Percentiles rank a stretch among this genome's conserved stretches.
These are phyloP conservation scores for Amphichorda felina DNA, from an alignment of 2,329 filamentous ascomycete genomes.

Conservation along the genomic window DNA sequence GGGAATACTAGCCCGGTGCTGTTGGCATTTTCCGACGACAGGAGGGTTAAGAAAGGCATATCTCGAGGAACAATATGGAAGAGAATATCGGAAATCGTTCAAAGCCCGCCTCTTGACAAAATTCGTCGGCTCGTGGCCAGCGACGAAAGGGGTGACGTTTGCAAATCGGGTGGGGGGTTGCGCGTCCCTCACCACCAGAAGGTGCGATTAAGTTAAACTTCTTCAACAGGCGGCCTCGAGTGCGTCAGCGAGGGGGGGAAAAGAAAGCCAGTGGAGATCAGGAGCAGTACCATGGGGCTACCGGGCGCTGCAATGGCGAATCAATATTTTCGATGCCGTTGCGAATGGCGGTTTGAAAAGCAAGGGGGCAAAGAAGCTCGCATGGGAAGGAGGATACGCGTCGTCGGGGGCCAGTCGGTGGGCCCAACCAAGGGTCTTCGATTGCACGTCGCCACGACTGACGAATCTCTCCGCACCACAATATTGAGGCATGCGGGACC, in stretches of 20 bases:
- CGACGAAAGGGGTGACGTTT: slow-evolving; percentile 2
- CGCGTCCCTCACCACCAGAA: slow-evolving; percentile 1
- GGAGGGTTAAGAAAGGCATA: background rate
- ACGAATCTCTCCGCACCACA: slow-evolving; percentile 1
- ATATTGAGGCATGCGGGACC: background rate
- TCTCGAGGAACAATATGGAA: background rate
- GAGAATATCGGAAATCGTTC: background rate
- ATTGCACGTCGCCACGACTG: background rate
- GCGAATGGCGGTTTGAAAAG: too few relatives aligned
- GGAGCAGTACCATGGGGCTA: too few relatives aligned
- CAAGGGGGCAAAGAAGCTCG: background rate
- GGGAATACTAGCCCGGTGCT: background rate
- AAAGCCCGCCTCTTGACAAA: too few relatives aligned
- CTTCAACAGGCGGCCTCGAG: background rate
- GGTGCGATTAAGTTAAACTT: slow-evolving; percentile 3
- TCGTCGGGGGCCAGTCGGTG: background rate
- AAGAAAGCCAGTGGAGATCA: too few relatives aligned
- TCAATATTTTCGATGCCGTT: too few relatives aligned
- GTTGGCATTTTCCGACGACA: background rate
- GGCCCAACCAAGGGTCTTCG: background rate
- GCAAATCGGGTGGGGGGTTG: background rate
- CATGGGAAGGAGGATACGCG: background rate
- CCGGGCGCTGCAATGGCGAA: too few relatives aligned
- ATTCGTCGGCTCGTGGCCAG: too few relatives aligned
- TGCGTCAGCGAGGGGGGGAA: too few relatives aligned